Evolutionary conservation across 2,329 filamentous ascomycete species (phyloP), one percentile per base, ranked within the genome.

Genomic region (Pseudopithomyces maydicus): DNA sequence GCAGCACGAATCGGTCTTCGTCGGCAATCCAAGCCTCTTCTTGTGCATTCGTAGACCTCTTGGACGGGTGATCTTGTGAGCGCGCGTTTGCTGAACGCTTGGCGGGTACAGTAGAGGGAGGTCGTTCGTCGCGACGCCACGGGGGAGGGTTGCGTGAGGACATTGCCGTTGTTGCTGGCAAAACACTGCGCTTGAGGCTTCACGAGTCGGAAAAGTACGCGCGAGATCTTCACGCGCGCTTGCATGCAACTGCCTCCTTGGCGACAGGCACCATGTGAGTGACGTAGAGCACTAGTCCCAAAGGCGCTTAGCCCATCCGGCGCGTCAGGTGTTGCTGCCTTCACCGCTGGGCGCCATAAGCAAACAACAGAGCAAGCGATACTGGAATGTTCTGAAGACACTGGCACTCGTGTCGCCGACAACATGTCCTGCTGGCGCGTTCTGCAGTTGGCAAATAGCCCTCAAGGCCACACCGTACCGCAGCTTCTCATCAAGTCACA

Each of bases 1-100:
- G 93, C 70, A 99, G 81, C 55, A 98, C 95, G 71, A 99, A 99
- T 63, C 90, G 88, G 79, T 99, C 95, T 76, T 99, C 95, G 68
- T 96, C 91, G 51, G 94, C 91, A 19, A 98, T 91, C 83, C 95
- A 99, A 20, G 80, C 79, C 55, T 78, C 79, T 66, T 83, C 81
- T 59, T 80, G 77, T 35, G 78, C 79, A 57, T 81, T 79, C 3
- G 69, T 70, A 15, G 77, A 74, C 41, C 79, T 78, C 65, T 81
- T 82, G 57, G 71, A 55, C 4, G 70, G 64, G 17, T 59, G 54
- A 17, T 69, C 77, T 54, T 74, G 73, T 60, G 79, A 74, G 57
- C 76, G 75, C 23, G 77, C 74, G 61, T 80, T 75, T 17, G 76
- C 77, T 10, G 75, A 71, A 47, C 80, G 79, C 64, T 82, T 82